These are phyloP conservation scores for Teunomyces gatunensis DNA, from an alignment of 805 yeast species.

Conservation along the genomic window DNA sequence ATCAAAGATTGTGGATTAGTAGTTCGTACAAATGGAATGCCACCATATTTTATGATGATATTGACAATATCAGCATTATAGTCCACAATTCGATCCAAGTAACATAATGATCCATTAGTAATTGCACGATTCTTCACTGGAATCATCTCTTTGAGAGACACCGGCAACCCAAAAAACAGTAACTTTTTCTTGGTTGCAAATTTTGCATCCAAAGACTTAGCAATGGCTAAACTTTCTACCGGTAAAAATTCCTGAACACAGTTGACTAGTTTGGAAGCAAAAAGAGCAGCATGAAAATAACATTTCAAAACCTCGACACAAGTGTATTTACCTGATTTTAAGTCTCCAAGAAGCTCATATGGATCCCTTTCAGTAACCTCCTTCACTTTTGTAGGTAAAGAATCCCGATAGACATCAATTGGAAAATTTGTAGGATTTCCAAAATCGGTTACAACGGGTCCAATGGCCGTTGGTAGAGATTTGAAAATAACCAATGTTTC, in stretches of 20 bases:
- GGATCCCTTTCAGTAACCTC: conserved; percentile 19
- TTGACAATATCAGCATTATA: conserved; percentile 40
- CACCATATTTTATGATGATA: conserved; percentile 46
- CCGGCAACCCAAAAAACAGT: conserved; percentile 31
- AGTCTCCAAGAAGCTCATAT: conserved; percentile 11
- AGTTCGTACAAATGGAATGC: conserved; percentile 54
- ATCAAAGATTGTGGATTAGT: conserved; percentile 52
- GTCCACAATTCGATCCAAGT: conserved; percentile 30
- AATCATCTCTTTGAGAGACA: conserved; percentile 42
- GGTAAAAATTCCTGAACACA: conserved; percentile 38
- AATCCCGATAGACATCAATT: conserved; percentile 11
- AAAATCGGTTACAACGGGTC: conserved; percentile 14
- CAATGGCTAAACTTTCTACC: conserved; percentile 25
- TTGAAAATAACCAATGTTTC: conserved; percentile 9
- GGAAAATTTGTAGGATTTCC: conserved; percentile 20
- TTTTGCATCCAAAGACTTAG: conserved; percentile 23
- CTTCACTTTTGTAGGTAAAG: conserved; percentile 12
- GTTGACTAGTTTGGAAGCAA: conserved; percentile 53
- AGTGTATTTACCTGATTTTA: conserved; percentile 11
- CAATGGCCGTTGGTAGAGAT: conserved; percentile 18
- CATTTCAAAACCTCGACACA: conserved; percentile 15
- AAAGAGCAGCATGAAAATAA: conserved; percentile 18
- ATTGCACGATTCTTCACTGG: conserved; percentile 48
- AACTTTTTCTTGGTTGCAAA: conserved; percentile 14
- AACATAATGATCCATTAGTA: conserved; percentile 46